Evolutionary conservation across 768 basidiomycete genomes (phyloP).

Genomic region (Candolleomyces eurysporus): DNA sequence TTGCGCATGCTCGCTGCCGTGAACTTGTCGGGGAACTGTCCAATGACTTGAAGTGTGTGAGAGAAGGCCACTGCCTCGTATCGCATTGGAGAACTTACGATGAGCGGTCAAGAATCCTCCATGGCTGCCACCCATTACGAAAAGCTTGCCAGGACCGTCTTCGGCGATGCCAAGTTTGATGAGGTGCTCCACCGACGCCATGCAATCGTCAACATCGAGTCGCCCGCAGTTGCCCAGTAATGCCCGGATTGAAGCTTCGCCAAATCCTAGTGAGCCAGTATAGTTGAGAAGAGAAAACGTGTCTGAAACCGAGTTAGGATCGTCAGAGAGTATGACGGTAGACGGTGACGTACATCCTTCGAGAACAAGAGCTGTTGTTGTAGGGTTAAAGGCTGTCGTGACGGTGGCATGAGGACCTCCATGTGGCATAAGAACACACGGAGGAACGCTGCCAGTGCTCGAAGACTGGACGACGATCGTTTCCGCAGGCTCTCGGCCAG

Average conservation of each 20-base stretch:
- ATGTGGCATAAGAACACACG: slow-evolving; percentile 55
- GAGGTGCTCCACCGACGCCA: slow-evolving; percentile 51
- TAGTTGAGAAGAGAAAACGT: slow-evolving; percentile 64
- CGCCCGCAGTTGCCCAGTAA: slow-evolving; percentile 60
- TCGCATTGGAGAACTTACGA: slow-evolving; percentile 35
- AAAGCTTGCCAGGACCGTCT: slow-evolving; percentile 47
- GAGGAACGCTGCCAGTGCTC: slow-evolving; percentile 23
- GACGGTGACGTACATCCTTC: slow-evolving; percentile 54
- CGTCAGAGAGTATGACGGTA: neutral
- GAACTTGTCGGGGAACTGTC: slow-evolving; percentile 59
- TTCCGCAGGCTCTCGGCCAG: slow-evolving; percentile 48
- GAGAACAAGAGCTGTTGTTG: slow-evolving; percentile 43
- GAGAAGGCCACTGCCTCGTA: neutral
- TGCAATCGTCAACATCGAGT: slow-evolving; percentile 65
- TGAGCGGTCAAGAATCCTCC: slow-evolving; percentile 65
- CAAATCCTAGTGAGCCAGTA: slow-evolving; percentile 65
- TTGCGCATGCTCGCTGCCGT: slow-evolving; percentile 64
- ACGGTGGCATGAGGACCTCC: slow-evolving; percentile 60
- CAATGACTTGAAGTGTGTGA: slow-evolving; percentile 46
- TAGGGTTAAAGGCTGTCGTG: slow-evolving; percentile 47
- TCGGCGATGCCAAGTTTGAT: slow-evolving; percentile 47
- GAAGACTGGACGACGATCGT: slow-evolving; percentile 48
- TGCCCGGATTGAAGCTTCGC: slow-evolving; percentile 53
- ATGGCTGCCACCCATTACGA: slow-evolving; percentile 66
- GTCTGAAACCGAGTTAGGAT: slow-evolving; percentile 33